Base-by-base conservation (phyloP, 2,329 filamentous ascomycete species). In the Raffaelea arxii region DNA sequence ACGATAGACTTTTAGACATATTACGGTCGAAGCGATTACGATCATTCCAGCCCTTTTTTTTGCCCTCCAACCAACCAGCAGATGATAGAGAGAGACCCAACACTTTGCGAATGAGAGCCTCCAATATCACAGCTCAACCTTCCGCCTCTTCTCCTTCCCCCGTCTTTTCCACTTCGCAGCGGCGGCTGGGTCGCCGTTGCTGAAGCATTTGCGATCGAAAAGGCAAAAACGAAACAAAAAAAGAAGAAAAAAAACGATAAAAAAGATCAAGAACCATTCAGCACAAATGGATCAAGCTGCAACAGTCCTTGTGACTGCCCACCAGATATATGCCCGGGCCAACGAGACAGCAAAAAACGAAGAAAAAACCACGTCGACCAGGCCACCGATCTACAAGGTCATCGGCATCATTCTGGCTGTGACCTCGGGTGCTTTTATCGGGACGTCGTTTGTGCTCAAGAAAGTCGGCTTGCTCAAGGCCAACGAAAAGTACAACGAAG, bases 401-500 rank as follows among this genome's bases (percentile, higher is more conserved):
- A 77, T 97, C 54, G 92, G 92, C 46, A 87, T 98, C 51, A 74
- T 80, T 21, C 72, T 98, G 30, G 92, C 92, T 16, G 75, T 96
- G 49, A 80, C 81, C 25, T 97, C 91, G 0, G 92, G 92, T 37
- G 63, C 87, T 48, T 97, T 97, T 62, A 98, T 98, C 60, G 92
- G 92, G 46, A 76, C 84, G 14, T 97, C 91, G 0, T 98, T 97
- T 63, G 90, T 97, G 24, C 68, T 98, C 59, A 97, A 97, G 68
- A 98, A 98, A 69, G 75, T 86, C 49, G 92, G 92, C 4, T 68
- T 98, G 55, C 73, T 98, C 51, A 89, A 81, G 62, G 91, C 92
- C 43, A 98, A 97, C 65, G 81, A 86, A 57, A 97, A 97, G 64
- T 97, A 97, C 71, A 85, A 94, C 51, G 89, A 97, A 66, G 87